phyloP scores from a whole-genome alignment of 176 grass and related monocot genomes.

The Carex scoparia region DNA sequence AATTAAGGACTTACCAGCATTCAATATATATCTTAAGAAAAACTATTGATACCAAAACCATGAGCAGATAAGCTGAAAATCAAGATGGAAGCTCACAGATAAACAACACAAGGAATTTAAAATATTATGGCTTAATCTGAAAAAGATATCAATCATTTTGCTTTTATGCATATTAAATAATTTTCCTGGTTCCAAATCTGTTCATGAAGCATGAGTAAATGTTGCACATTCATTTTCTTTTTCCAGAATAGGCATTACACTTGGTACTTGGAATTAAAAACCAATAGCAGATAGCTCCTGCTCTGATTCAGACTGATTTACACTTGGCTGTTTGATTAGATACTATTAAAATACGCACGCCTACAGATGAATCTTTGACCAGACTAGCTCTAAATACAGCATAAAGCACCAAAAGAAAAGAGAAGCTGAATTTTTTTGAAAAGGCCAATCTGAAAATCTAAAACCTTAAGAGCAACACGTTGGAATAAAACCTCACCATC shows the following conservation, averaged over 20 bases:
- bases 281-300: not conserved
- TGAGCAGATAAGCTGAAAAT: not conserved
- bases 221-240: not conserved
- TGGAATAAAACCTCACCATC: slow-evolving; percentile 49
- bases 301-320: not conserved
- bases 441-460: not conserved
- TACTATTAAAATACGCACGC: not conserved
- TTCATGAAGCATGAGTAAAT: not conserved
- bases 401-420: not conserved
- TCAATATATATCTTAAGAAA: not conserved
- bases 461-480: not conserved
- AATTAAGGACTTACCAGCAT: not conserved
- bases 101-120: not conserved
- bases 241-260: not conserved
- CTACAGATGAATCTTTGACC: not conserved
- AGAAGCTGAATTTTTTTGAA: not conserved
- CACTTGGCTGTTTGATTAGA: not conserved
- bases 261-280: not conserved
- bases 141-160: not conserved
- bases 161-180: not conserved
- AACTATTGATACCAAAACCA: not conserved
- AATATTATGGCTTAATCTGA: not conserved
- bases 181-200: not conserved
- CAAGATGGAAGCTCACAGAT: not conserved
- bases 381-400: not conserved